Evolutionary conservation across 2,329 filamentous ascomycete genomes (phyloP).

Genomic region (Penicillium sp.): DNA sequence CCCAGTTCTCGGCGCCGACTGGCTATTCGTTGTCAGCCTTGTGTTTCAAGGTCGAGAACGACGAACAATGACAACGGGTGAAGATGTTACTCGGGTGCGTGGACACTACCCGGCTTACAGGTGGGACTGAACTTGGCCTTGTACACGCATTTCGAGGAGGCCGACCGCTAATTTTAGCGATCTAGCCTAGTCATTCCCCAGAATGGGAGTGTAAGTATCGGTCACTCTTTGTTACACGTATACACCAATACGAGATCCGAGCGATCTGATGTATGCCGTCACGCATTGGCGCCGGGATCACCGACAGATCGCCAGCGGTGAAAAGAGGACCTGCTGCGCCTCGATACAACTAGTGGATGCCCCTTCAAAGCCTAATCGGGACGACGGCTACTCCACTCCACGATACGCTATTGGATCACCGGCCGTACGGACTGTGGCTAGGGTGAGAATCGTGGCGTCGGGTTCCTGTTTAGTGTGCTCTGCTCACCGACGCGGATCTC

Average conservation of each 20-base stretch:
- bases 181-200: background rate
- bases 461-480: slow-evolving; percentile 5
- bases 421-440: slow-evolving; percentile 12
- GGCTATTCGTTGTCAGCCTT: slow-evolving; percentile 9
- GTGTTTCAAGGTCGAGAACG: slow-evolving; percentile 10
- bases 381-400: background rate
- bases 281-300: slow-evolving; percentile 16
- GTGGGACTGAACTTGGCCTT: background rate
- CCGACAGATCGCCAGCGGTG: slow-evolving; percentile 21
- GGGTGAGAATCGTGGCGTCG: slow-evolving; percentile 10
- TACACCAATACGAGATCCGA: background rate
- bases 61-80: background rate
- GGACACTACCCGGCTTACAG: background rate
- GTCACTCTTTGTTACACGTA: background rate
- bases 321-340: slow-evolving; percentile 13
- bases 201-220: background rate
- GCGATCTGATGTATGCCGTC: slow-evolving; percentile 3
- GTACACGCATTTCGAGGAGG: background rate
- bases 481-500: slow-evolving; percentile 12
- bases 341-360: background rate
- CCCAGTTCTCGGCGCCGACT: slow-evolving; percentile 9
- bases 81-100: too few species aligned
- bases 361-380: background rate
- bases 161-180: background rate
- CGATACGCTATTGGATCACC: slow-evolving; percentile 3